Base-by-base conservation (phyloP, 352 stramenopile genomes). In the Phytophthora macrochlamydospora region DNA sequence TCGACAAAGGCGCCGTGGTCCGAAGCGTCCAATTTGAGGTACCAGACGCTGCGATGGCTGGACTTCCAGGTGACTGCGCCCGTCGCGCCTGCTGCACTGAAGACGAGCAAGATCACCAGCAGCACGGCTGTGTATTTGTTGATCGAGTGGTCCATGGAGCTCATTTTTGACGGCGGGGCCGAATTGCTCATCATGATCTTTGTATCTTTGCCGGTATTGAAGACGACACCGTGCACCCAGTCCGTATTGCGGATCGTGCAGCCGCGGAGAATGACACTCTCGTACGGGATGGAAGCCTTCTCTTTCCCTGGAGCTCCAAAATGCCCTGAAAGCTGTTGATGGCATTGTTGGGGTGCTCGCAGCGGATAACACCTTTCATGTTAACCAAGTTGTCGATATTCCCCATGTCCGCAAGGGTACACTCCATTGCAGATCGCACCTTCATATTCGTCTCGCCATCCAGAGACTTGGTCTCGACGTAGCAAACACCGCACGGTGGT, bases 381-480 rank as follows among this genome's bases (percentile, higher is more conserved):
- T 67, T 63, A 14, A 78, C 12, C 33, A 95, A 56, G 42, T 81
- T 82, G 0, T 81, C 65, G 12, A 69, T 37, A 1, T 56, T 51
- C 1, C 79, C 76, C 78, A 93, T 90, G 1, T 70, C 69, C 7
- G 58, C 58, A 49, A 91, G 67, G 29, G 87, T 94, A 48, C 50
- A 73, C 31, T 96, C 83, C 82, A 94, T 90, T 4, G 83, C 87
- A 0, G 82, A 89, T 6, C 91, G 83, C 14, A 96, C 79, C 70
- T 98, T 98, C 76, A 98, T 91, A 66, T 98, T 98, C 12, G 92
- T 98, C 62, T 98, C 93, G 28, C 93, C 93, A 65, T 98, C 93
- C 12, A 98, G 76, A 18, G 86, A 95, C 58, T 95, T 95, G 46
- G 93, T 98, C 74, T 97, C 89, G 6, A 97, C 87, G 49, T 96